Evolutionary conservation across 495 filamentous ascomycete genomes (phyloP), one percentile per base, ranked within the genome.

Genomic region (Aspergillus baeticus): DNA sequence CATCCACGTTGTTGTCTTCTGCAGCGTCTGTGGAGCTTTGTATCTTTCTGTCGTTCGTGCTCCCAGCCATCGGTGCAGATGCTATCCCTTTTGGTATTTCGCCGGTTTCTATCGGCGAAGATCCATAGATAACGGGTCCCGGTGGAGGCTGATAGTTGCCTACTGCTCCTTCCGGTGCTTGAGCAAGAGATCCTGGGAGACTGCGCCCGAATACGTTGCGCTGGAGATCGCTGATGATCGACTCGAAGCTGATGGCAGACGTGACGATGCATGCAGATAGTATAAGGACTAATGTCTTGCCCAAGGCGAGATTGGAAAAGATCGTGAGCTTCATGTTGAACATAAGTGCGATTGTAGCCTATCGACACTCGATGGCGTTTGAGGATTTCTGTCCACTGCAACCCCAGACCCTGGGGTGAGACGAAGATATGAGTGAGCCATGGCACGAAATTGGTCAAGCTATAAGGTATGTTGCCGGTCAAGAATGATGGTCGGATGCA

Each of bases 131-230:
- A 18, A 58, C 50, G 10, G 54, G 59, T 2, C 54, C 57, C 10
- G 57, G 54, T 43, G 57, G 59, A 45, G 58, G 51, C 21, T 61
- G 54, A 54, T 58, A 63, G 37, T 54, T 49, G 49, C 59, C 63
- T 4, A 65, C 51, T 43, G 63, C 63, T 2, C 60, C 63, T 42
- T 48, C 17, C 31, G 63, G 63, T 6, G 57, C 63, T 11, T 53
- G 52, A 13, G 54, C 57, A 22, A 65, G 59, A 26, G 59, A 62
- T 17, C 45, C 63, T 15, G 63, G 63, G 2, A 65, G 34, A 33
- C 63, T 65, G 22, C 59, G 50, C 14, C 29, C 20, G 21, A 62
- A 20, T 13, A 58, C 15, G n/a, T 31, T 39, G n/a, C 47, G 41
- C 6, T 44, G 43, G 14, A 57, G 15, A 50, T 31, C n/a, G 21